Evolutionary conservation across 2,329 filamentous ascomycete species (phyloP).

Genomic region (Microcera coccophila): DNA sequence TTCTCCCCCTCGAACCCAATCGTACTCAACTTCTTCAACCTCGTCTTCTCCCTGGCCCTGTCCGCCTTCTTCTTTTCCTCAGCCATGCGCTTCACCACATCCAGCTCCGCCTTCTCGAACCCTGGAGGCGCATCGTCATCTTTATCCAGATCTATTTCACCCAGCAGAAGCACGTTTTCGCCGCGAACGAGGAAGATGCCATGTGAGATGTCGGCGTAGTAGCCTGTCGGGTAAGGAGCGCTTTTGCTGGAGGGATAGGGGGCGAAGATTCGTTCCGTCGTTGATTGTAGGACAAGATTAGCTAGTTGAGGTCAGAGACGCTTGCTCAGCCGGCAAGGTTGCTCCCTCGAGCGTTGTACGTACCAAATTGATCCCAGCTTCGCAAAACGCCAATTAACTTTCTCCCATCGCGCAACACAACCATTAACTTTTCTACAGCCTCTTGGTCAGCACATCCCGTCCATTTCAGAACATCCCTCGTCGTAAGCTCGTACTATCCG

Average conservation of each 20-base stretch:
- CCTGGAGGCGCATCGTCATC: slow-evolving; percentile 83
- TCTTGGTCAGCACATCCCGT: slow-evolving; percentile 23
- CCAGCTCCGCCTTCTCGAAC: slow-evolving; percentile 61
- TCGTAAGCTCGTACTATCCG: slow-evolving; percentile 71
- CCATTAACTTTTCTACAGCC: slow-evolving; percentile 83
- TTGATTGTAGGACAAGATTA: slow-evolving; percentile 92
- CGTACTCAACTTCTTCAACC: slow-evolving; percentile 65
- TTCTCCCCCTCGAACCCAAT: slow-evolving; percentile 88
- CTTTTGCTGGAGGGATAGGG: slow-evolving; percentile 42
- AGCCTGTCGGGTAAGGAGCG: slow-evolving; percentile 35
- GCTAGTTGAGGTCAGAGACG: slow-evolving; percentile 48
- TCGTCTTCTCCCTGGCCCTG: slow-evolving; percentile 69
- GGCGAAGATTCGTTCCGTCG: slow-evolving; percentile 81
- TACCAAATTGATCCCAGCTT: slow-evolving; percentile 98
- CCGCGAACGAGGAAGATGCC: slow-evolving; percentile 90
- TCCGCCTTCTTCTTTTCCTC: slow-evolving; percentile 67
- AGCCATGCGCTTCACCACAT: slow-evolving; percentile 67
- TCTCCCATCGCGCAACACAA: slow-evolving; percentile 85
- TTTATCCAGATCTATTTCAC: slow-evolving; percentile 94
- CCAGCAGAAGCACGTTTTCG: slow-evolving; percentile 93
- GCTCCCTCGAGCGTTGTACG: slow-evolving; percentile 22
- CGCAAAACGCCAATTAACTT: slow-evolving; percentile 90
- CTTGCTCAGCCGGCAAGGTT: neutral
- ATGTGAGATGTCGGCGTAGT: slow-evolving; percentile 81
- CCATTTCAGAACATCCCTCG: slow-evolving; percentile 1